These are phyloP conservation scores for Tylopilus balloui DNA, from an alignment of 768 basidiomycete species.

Conservation along the genomic window DNA sequence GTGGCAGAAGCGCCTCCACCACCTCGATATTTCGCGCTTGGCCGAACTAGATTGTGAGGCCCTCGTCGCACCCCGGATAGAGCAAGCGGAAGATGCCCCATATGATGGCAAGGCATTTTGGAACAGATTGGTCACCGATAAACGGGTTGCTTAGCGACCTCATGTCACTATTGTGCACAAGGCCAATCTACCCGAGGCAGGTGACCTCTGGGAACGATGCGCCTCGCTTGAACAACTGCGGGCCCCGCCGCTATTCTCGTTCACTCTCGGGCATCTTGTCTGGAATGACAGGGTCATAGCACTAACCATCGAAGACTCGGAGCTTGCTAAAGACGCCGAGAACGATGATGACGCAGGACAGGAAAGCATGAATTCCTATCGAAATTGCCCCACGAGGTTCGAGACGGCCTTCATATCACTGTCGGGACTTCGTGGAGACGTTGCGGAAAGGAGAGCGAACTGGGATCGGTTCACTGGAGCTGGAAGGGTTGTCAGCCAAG, in stretches of 20 bases:
- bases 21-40: constrained; percentile 71
- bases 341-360: constrained; percentile 29
- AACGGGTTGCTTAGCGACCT: constrained; percentile 55
- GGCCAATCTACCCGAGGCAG: constrained; percentile 38
- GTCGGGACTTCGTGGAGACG: constrained; percentile 75
- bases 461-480: constrained; percentile 25
- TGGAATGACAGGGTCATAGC: constrained; percentile 84
- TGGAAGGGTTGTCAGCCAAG: constrained; percentile 25
- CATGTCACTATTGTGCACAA: constrained; percentile 87
- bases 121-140: constrained; percentile 38
- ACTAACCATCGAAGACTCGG: constrained; percentile 60
- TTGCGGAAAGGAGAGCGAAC: constrained; percentile 41
- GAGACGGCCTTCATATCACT: constrained; percentile 72
- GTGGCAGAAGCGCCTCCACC: constrained; percentile 18
- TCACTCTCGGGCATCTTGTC: constrained; percentile 57
- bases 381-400: constrained; percentile 43
- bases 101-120: constrained; percentile 42
- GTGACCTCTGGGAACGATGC: constrained; percentile 42
- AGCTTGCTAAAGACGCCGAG: constrained; percentile 30
- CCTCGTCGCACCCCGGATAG: constrained; percentile 43
- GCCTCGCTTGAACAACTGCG: constrained; percentile 11
- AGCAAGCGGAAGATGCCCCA: constrained; percentile 29
- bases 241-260: constrained; percentile 52
- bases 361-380: constrained; percentile 45
- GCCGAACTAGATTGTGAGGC: constrained; percentile 63